Base-by-base conservation (phyloP, 2,329 filamentous ascomycete species). In the Alternaria incomplexa region DNA sequence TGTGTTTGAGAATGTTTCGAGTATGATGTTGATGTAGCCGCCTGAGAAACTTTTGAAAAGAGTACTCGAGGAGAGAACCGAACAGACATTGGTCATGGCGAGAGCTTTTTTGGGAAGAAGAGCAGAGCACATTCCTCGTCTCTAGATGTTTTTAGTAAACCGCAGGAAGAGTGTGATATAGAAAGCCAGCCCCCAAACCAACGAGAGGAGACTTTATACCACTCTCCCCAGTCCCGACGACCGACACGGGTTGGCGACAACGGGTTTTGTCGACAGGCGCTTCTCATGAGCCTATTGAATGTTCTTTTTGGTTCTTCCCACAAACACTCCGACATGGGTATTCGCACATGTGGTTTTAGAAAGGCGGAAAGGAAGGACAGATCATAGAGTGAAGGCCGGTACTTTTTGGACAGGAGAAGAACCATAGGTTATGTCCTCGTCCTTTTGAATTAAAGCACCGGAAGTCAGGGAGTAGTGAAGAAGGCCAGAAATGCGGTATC, bases 381-480 rank as follows among this genome's bases (percentile, higher is more conserved):
- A 1, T 6, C 36, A 40, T n/a, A n/a, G n/a, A n/a, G n/a, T n/a
- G n/a, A n/a, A n/a, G n/a, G n/a, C n/a, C n/a, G n/a, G n/a, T n/a
- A n/a, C n/a, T n/a, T n/a, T n/a, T 1, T 9, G 15, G 9, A n/a
- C 32, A 3, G 15, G 32, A 36, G 36, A 40, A 40, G n/a, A 40
- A n/a, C 36, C 36, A 40, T 40, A 20, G n/a, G n/a, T n/a, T n/a
- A n/a, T n/a, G n/a, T n/a, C n/a, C n/a, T n/a, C n/a, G n/a, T n/a
- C n/a, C n/a, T n/a, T 40, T 17, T 40, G 15, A 5, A 17, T 4
- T 5, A 40, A 10, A 5, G 8, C 15, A 17, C 1, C 2, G 8
- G 36, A 40, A 40, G 1, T 3, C 0, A 10, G 15, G 2, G 0
- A 3, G n/a, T 17, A 17, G 2, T 17, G 36, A 40, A 11, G 36